Evolutionary conservation across 2,329 filamentous ascomycete genomes (phyloP).

Genomic region (Colletotrichum australisinense): DNA sequence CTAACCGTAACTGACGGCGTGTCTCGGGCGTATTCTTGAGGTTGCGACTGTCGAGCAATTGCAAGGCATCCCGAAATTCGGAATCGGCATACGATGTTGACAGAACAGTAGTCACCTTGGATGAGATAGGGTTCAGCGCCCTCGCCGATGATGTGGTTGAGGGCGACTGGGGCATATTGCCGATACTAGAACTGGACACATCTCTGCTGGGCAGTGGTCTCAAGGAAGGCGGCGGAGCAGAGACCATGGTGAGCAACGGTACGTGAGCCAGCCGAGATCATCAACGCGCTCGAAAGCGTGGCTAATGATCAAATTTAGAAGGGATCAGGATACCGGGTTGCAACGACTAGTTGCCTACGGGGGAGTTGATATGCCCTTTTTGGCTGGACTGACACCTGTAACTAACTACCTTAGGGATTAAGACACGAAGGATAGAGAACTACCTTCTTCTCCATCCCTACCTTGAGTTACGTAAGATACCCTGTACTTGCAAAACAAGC

Average conservation of each 20-base stretch:
- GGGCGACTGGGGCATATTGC: conserved; percentile 27
- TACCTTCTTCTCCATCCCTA: too few species aligned
- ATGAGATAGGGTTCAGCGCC: conserved; percentile 75
- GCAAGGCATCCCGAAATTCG: conserved; percentile 88
- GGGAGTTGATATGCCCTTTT: not conserved
- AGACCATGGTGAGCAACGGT: not conserved
- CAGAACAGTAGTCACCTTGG: conserved; percentile 85
- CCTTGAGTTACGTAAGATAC: too few species aligned
- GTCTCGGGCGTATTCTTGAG: conserved; percentile 81
- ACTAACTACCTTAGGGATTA: too few species aligned
- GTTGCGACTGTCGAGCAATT: conserved; percentile 78
- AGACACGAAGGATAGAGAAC: too few species aligned
- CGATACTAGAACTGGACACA: conserved; percentile 22
- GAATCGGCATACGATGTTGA: conserved; percentile 93
- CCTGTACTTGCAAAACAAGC: too few species aligned
- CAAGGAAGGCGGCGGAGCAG: conserved; percentile 5
- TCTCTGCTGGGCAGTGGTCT: conserved; percentile 26
- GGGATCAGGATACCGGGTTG: not conserved
- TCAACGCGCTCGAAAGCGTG: too few species aligned
- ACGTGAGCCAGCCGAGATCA: not conserved
- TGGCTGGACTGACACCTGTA: not conserved
- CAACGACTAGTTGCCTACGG: not conserved
- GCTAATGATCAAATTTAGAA: not conserved
- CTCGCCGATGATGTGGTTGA: conserved; percentile 49
- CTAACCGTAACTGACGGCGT: conserved; percentile 81